A percentile compares a stretch with the other conserved stretches of the same genome.
These are phyloP conservation scores for Aspergillus melleus DNA, from an alignment of 2,329 filamentous ascomycete species.

Conservation along the genomic window DNA sequence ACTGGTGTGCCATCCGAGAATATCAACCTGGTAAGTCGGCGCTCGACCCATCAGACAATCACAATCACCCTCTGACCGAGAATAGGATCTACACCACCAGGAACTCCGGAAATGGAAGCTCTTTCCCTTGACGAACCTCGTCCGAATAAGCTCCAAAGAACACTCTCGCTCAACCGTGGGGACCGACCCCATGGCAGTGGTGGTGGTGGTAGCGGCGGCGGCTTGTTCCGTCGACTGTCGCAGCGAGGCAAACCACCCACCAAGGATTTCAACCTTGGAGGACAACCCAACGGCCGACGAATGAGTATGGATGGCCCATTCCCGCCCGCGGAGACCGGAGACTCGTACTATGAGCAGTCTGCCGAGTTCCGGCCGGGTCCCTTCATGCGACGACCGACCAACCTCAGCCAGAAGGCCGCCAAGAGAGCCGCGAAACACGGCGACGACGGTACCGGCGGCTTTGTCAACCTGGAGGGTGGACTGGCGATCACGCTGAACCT, in stretches of 20 bases:
- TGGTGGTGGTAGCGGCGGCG: slow-evolving; percentile 25
- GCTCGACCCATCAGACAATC: background rate
- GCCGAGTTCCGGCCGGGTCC: slow-evolving; percentile 36
- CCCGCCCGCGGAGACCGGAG: slow-evolving; percentile 29
- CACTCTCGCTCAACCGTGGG: slow-evolving; percentile 61
- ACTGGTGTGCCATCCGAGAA: slow-evolving; percentile 90
- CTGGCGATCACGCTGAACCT: slow-evolving; percentile 87
- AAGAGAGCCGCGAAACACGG: slow-evolving; percentile 56
- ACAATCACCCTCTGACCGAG: slow-evolving; percentile 33
- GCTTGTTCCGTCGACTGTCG: slow-evolving; percentile 51
- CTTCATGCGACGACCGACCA: slow-evolving; percentile 71
- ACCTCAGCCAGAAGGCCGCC: slow-evolving; percentile 62
- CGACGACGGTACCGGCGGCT: slow-evolving; percentile 53
- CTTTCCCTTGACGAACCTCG: slow-evolving; percentile 32
- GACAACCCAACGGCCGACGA: slow-evolving; percentile 25
- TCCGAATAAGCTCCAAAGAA: slow-evolving; percentile 52
- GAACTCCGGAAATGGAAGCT: slow-evolving; percentile 58
- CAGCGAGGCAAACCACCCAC: slow-evolving; percentile 44
- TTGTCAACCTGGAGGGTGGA: slow-evolving; percentile 76
- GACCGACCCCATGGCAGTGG: slow-evolving; percentile 42
- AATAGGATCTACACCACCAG: slow-evolving; percentile 73
- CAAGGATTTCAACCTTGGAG: slow-evolving; percentile 37
- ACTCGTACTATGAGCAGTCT: slow-evolving; percentile 34
- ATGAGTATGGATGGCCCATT: slow-evolving; percentile 38
- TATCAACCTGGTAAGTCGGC: slow-evolving; percentile 69